Evolutionary conservation across 2,329 filamentous ascomycete genomes (phyloP).

Genomic region (Diaporthe vexans): DNA sequence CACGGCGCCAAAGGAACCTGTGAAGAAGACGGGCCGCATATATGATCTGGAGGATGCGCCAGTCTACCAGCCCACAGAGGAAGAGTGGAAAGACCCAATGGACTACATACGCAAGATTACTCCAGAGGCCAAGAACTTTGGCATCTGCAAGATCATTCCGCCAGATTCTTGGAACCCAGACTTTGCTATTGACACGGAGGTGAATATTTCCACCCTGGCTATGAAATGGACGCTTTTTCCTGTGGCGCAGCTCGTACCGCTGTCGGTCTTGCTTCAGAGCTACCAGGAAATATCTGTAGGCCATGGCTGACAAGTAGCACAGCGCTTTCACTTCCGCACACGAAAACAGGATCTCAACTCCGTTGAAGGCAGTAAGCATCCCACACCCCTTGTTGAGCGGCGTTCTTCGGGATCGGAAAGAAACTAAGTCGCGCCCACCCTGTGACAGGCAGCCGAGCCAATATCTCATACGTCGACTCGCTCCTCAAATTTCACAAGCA

Average conservation of each 20-base stretch:
- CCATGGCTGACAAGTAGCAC: constrained; percentile 40
- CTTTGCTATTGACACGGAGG: constrained; percentile 97
- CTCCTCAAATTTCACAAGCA: constrained; percentile 97
- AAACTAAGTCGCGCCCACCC: constrained; percentile 47
- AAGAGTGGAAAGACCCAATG: constrained; percentile 95
- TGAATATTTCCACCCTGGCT: constrained; percentile 59
- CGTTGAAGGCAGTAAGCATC: constrained; percentile 90
- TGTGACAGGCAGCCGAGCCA: constrained; percentile 86
- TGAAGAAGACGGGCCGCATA: constrained; percentile 82
- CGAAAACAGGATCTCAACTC: constrained; percentile 97
- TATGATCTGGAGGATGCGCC: constrained; percentile 92
- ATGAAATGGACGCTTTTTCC: neutral
- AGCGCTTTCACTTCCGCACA: constrained; percentile 98
- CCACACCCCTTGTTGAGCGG: constrained; percentile 28
- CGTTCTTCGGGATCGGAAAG: constrained; percentile 52
- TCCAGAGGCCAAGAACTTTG: constrained; percentile 87
- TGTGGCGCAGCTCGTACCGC: neutral
- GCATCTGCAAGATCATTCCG: constrained; percentile 95
- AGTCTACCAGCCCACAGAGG: constrained; percentile 88
- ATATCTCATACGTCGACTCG: constrained; percentile 95
- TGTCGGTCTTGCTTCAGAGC: neutral
- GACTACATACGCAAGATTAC: constrained; percentile 94
- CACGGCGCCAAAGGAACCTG: constrained; percentile 79
- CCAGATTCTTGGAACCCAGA: constrained; percentile 94
- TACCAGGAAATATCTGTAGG: neutral